A percentile compares a stretch with the other conserved stretches of the same genome.
Evolutionary conservation across 1,284 basidiomycete genomes (phyloP).

Genomic region (Golubevia pallescens): DNA sequence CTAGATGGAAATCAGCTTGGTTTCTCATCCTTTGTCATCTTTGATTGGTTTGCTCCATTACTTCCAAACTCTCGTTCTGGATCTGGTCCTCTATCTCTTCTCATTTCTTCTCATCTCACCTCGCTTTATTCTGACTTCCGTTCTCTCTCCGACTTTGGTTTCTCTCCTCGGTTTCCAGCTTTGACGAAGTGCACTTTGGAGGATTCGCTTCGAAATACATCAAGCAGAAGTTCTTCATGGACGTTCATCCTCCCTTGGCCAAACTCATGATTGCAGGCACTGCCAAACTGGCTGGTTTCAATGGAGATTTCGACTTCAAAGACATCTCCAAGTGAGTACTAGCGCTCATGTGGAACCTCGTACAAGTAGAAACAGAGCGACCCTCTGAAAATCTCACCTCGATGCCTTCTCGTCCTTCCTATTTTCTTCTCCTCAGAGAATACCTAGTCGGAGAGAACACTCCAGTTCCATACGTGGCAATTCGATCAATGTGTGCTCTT

Average conservation of each 20-base stretch:
- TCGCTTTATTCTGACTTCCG: too few species aligned
- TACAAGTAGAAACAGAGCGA: too few species aligned
- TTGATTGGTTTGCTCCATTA: too few species aligned
- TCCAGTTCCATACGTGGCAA: slow-evolving; percentile 90
- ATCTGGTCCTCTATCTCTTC: too few species aligned
- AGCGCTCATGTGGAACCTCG: slow-evolving; percentile 5
- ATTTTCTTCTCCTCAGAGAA: slow-evolving; percentile 23
- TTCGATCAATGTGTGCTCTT: slow-evolving; percentile 89
- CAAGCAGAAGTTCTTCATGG: slow-evolving; percentile 87
- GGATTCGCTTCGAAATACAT: slow-evolving; percentile 80
- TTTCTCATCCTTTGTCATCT: too few species aligned
- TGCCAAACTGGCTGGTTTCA: slow-evolving; percentile 85
- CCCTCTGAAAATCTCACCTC: neutral
- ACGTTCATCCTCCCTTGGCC: slow-evolving; percentile 95
- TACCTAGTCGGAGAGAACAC: slow-evolving; percentile 48
- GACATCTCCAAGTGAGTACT: slow-evolving; percentile 86
- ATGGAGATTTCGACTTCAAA: slow-evolving; percentile 94
- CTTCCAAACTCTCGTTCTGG: too few species aligned
- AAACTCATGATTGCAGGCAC: slow-evolving; percentile 93
- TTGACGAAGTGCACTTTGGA: slow-evolving; percentile 64
- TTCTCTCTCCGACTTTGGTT: too few species aligned
- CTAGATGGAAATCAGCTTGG: too few species aligned
- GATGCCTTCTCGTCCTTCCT: neutral
- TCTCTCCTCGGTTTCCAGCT: too few species aligned
- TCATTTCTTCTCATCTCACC: too few species aligned